Percentiles rank a stretch among this genome's conserved stretches.
Evolutionary conservation across 805 yeast species (phyloP).

Genomic region (Yarrowia phangngaensis): DNA sequence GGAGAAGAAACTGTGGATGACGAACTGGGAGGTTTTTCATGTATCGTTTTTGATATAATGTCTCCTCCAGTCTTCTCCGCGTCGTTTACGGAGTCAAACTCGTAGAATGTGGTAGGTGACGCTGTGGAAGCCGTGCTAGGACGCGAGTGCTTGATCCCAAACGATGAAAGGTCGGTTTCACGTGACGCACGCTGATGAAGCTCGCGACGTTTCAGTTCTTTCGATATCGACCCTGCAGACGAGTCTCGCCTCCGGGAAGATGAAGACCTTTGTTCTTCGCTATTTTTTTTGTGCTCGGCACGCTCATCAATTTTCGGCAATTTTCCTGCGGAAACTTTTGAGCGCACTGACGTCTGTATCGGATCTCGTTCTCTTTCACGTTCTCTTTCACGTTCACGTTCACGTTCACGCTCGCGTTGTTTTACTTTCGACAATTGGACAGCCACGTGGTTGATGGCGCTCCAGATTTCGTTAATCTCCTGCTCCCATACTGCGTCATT

Average conservation of each 20-base stretch:
- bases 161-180: constrained; percentile 9
- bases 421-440: constrained; percentile 14
- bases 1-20: too few relatives aligned
- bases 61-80: constrained; percentile 28
- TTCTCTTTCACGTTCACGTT: constrained; percentile 20
- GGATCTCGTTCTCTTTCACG: constrained; percentile 11
- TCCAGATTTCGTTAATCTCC: constrained; percentile 22
- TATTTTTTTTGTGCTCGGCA: not conserved
- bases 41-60: constrained; percentile 16
- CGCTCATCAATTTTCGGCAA: constrained; percentile 17
- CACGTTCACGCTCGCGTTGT: constrained; percentile 23
- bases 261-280: too few relatives aligned
- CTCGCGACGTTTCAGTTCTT: constrained; percentile 18
- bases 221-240: constrained; percentile 16
- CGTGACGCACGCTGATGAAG: constrained; percentile 12
- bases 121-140: constrained; percentile 9
- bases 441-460: constrained; percentile 23
- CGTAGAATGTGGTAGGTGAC: constrained; percentile 18
- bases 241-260: constrained; percentile 14
- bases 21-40: too few relatives aligned
- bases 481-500: constrained; percentile 23
- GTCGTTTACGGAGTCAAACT: constrained; percentile 21
- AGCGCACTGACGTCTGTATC: constrained; percentile 6
- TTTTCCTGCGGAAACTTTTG: constrained; percentile 6
- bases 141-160: constrained; percentile 10